These are phyloP conservation scores for Leccinum variicolor DNA, from an alignment of 768 basidiomycete genomes.

Conservation along the genomic window DNA sequence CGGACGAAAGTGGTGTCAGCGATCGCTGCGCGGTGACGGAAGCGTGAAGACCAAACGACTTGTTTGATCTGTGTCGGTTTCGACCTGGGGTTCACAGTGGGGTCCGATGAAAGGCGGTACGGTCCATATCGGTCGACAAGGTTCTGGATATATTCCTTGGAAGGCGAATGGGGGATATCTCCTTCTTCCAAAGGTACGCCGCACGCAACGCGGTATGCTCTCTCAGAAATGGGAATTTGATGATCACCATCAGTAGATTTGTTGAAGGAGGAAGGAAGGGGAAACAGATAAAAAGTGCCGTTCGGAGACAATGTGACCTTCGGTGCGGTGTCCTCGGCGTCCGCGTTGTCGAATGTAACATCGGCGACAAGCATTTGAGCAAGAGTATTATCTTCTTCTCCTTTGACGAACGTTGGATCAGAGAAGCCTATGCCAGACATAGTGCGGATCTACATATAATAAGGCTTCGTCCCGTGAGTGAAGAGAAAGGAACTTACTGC, in stretches of 20 bases:
- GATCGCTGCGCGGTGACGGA: constrained; percentile 42
- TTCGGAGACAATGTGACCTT: constrained; percentile 24
- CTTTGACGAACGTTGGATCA: constrained; percentile 36
- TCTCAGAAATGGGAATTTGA: constrained; percentile 2
- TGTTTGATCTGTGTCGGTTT: constrained; percentile 33
- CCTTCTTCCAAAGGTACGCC: constrained; percentile 36
- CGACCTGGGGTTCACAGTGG: constrained; percentile 30
- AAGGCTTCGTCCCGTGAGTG: neutral
- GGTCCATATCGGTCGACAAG: constrained; percentile 42
- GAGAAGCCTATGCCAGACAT: constrained; percentile 39
- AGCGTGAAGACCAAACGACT: constrained; percentile 44
- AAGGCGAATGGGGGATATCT: constrained; percentile 34
- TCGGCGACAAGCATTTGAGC: constrained; percentile 47
- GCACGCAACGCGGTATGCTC: constrained; percentile 39
- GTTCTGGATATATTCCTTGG: constrained; percentile 41
- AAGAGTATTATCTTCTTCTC: constrained; percentile 27
- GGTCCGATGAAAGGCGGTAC: constrained; percentile 30
- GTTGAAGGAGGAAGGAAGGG: constrained; percentile 32
- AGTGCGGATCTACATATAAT: constrained; percentile 37
- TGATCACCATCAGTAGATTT: constrained; percentile 6
- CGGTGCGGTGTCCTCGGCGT: neutral
- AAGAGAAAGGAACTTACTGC: constrained; percentile 30
- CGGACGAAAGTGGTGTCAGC: constrained; percentile 38
- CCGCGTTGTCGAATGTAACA: constrained; percentile 31
- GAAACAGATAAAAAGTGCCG: constrained; percentile 34